phyloP scores from a whole-genome alignment of 345 rosid genomes.

The Citrus trifoliata region DNA sequence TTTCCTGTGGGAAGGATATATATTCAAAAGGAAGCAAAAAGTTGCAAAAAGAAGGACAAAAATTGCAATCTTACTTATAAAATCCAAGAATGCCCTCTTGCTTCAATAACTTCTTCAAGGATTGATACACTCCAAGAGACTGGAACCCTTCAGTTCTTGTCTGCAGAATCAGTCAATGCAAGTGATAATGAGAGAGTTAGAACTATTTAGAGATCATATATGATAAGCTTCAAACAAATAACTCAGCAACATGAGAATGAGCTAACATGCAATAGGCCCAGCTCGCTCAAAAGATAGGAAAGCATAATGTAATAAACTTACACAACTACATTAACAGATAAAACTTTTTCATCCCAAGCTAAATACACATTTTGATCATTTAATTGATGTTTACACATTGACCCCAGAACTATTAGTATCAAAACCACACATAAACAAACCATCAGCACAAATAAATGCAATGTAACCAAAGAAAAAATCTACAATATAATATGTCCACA shows the following conservation, averaged over 20 bases:
- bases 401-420: not conserved
- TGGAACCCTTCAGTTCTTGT: conserved; percentile 82
- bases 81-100: conserved; percentile 86
- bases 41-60: not conserved
- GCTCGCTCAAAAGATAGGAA: not conserved
- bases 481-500: not conserved
- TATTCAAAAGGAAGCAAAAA: not conserved
- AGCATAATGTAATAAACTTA: not conserved
- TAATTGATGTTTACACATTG: not conserved
- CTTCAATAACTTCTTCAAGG: conserved; percentile 68
- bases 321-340: not conserved
- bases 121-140: conserved; percentile 69
- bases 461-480: not conserved
- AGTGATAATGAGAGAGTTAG: not conserved
- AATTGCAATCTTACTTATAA: conserved; percentile 56
- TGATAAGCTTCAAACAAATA: not conserved
- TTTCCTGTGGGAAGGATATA: not conserved
- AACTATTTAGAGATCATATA: not conserved
- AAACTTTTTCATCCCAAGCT: not conserved
- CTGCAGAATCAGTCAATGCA: conserved; percentile 27
- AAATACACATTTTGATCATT: not conserved
- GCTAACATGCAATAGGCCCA: not conserved
- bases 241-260: not conserved
- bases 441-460: not conserved
- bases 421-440: too few species aligned